phyloP scores from a whole-genome alignment of 2,329 filamentous ascomycete genomes.

The Aspergillus sp. region DNA sequence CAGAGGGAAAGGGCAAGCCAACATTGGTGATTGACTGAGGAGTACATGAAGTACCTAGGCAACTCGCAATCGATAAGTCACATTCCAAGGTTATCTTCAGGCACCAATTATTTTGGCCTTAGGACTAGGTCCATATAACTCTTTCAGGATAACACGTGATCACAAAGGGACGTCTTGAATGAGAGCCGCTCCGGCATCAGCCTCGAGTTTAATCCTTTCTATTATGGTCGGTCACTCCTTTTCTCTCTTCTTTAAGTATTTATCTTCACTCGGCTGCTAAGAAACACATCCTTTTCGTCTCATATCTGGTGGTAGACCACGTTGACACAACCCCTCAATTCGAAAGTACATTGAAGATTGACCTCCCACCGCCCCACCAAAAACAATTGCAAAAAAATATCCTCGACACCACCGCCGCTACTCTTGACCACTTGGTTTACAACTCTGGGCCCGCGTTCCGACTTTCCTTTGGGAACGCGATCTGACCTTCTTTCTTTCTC shows the following conservation, averaged over 20 bases:
- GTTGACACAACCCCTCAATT: not conserved
- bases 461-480: conserved; percentile 19
- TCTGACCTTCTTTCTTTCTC: conserved; percentile 24
- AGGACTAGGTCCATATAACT: not conserved
- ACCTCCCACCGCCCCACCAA: conserved; percentile 26
- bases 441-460: conserved; percentile 20
- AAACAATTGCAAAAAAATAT: conserved; percentile 29
- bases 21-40: too few relatives aligned
- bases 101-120: not conserved
- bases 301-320: not conserved
- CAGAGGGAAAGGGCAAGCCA: too few relatives aligned
- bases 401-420: conserved; percentile 23
- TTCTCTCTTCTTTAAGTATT: not conserved
- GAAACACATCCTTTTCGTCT: not conserved
- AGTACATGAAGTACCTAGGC: too few relatives aligned
- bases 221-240: conserved; percentile 1
- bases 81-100: not conserved
- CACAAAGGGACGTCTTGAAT: not conserved
- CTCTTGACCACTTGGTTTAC: conserved; percentile 19
- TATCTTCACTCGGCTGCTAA: not conserved
- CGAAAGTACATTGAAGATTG: conserved; percentile 18
- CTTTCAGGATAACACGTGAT: not conserved
- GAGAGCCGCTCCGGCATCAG: not conserved
- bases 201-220: not conserved
- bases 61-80: not conserved